A percentile compares a stretch with the other conserved stretches of the same genome.
Evolutionary conservation across 768 basidiomycete species (phyloP).

Genomic region (Boletales sp.): DNA sequence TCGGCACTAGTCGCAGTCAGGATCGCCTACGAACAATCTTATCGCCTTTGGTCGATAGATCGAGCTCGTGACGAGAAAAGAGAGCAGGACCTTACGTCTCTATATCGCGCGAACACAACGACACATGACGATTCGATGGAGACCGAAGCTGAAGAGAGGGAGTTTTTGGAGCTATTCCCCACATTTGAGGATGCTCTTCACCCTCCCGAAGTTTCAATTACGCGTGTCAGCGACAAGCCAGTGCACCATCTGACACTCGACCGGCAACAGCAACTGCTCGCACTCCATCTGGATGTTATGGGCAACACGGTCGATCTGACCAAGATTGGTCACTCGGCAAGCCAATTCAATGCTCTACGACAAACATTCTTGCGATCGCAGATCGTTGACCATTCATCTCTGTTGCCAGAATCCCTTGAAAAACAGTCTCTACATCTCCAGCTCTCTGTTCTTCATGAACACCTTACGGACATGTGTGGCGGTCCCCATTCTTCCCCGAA

Average conservation of each 20-base stretch:
- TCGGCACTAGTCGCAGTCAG: slow-evolving; percentile 32
- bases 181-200: slow-evolving; percentile 64
- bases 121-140: slow-evolving; percentile 59
- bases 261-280: slow-evolving; percentile 36
- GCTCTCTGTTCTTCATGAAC: slow-evolving; percentile 44
- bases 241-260: slow-evolving; percentile 29
- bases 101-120: slow-evolving; percentile 67
- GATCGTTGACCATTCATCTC: slow-evolving; percentile 26
- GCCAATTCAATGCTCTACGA: slow-evolving; percentile 33
- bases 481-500: slow-evolving; percentile 12
- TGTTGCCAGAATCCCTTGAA: slow-evolving; percentile 47
- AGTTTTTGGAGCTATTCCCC: slow-evolving; percentile 85
- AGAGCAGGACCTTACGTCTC: slow-evolving; percentile 60
- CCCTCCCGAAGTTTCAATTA: background rate
- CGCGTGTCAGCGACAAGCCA: background rate
- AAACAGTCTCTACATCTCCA: slow-evolving; percentile 47
- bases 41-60: slow-evolving; percentile 83
- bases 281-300: slow-evolving; percentile 48
- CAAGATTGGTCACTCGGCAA: background rate
- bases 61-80: slow-evolving; percentile 62
- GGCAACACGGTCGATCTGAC: slow-evolving; percentile 1
- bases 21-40: slow-evolving; percentile 60
- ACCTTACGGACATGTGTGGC: slow-evolving; percentile 31
- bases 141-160: slow-evolving; percentile 74
- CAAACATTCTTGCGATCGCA: slow-evolving; percentile 31